A percentile compares a stretch with the other conserved stretches of the same genome.
phyloP scores from a whole-genome alignment of 73 alveolate genomes.

The Durusdinium trenchii region DNA sequence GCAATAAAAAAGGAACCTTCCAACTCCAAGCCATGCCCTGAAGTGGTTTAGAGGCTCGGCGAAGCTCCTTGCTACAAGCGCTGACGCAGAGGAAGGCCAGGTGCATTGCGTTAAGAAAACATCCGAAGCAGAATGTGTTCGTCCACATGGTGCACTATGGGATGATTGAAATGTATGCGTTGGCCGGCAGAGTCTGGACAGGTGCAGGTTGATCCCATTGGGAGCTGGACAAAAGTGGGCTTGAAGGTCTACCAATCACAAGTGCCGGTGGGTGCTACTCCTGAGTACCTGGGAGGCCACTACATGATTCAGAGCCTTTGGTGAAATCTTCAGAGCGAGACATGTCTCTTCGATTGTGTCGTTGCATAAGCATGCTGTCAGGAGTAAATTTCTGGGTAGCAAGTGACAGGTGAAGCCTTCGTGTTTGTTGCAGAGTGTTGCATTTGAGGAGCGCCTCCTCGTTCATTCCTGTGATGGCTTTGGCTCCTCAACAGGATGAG shows the following conservation, averaged over 20 bases:
- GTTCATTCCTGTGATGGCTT: constrained; percentile 99
- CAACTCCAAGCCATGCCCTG: background rate
- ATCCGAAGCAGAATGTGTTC: no score
- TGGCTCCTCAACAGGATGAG: constrained; percentile 99
- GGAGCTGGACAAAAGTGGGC: constrained; percentile 99
- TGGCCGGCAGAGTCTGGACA: no score
- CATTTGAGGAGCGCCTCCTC: constrained; percentile 98
- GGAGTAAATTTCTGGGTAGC: no score
- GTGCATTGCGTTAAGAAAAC: background rate
- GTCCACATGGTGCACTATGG: no score
- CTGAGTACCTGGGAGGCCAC: constrained; percentile 94
- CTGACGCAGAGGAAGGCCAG: constrained; percentile 73
- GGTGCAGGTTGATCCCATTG: constrained; percentile 99
- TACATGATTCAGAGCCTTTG: constrained; percentile 96
- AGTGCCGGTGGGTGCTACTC: constrained; percentile 99
- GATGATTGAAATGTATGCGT: no score
- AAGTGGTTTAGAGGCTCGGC: constrained; percentile 40
- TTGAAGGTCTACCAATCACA: constrained; percentile 98
- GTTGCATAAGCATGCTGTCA: no score
- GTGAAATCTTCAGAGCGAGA: no score
- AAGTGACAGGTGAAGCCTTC: background rate
- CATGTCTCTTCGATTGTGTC: no score
- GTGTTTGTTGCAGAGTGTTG: background rate
- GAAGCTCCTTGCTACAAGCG: constrained; percentile 78
- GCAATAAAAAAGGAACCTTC: background rate